A percentile compares a stretch with the other conserved stretches of the same genome.
These are phyloP conservation scores for Pyrrhoderma lamaoense DNA, from an alignment of 1,284 basidiomycete species.

Conservation along the genomic window DNA sequence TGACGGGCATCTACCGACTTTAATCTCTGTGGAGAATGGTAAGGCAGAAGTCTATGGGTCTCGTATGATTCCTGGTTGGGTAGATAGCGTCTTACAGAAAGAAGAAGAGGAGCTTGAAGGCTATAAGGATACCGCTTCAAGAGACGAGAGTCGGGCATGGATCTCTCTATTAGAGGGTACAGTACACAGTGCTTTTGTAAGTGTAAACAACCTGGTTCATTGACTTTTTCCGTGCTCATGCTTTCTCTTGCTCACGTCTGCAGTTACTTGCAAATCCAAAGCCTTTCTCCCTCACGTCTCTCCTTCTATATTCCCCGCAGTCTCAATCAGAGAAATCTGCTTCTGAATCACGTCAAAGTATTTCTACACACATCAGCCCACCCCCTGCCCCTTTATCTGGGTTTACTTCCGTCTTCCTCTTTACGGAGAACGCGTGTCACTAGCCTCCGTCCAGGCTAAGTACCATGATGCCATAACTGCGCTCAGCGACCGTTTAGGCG, in stretches of 20 bases:
- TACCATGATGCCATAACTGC: conserved; percentile 67
- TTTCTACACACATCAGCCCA: conserved; percentile 34
- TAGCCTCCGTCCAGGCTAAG: conserved; percentile 40
- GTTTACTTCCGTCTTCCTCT: conserved; percentile 49
- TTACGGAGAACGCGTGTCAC: conserved; percentile 49
- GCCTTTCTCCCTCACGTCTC: conserved; percentile 31
- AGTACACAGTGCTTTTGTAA: conserved; percentile 66
- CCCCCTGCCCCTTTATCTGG: conserved; percentile 67
- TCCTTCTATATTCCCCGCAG: conserved; percentile 31
- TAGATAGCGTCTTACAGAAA: conserved; percentile 40
- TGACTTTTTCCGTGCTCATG: conserved; percentile 1
- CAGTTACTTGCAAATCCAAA: conserved; percentile 43
- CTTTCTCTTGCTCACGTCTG: not conserved
- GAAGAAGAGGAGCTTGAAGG: conserved; percentile 50
- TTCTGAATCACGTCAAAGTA: conserved; percentile 21
- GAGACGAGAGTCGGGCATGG: conserved; percentile 75
- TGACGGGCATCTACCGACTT: conserved; percentile 61
- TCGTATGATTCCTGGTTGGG: conserved; percentile 64
- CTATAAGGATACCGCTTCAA: conserved; percentile 47
- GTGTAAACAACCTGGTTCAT: conserved; percentile 23
- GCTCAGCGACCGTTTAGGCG: conserved; percentile 63
- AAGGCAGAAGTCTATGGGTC: conserved; percentile 52
- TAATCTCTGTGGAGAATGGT: conserved; percentile 33
- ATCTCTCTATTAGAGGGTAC: conserved; percentile 64
- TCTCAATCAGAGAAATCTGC: conserved; percentile 23